Base-by-base conservation (phyloP, 2,329 filamentous ascomycete genomes). In the Pseudocercospora fuligena region DNA sequence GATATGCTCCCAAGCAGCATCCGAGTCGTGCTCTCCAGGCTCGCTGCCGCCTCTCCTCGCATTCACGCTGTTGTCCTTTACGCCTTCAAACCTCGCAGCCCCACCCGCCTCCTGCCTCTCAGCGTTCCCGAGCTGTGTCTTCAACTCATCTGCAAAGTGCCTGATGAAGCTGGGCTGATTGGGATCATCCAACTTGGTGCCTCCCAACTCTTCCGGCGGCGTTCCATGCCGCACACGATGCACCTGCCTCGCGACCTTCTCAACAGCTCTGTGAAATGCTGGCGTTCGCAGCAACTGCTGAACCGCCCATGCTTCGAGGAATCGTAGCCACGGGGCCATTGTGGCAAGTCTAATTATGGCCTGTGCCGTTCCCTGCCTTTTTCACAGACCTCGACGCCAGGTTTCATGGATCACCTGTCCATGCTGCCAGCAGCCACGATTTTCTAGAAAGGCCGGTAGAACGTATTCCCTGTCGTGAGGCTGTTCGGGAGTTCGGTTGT, bases 121-220 rank as follows among this genome's bases (percentile, higher is more conserved):
- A 11, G 70, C 72, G 61, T 63, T 70, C 4, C 76, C 74, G 1
- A 78, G 58, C 67, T 78, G 76, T 19, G 68, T 68, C 60, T 74
- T 75, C 25, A 88, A 71, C 73, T 88, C 86, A 43, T 87, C 83
- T 31, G 80, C 77, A 73, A 86, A 88, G 65, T 86, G 82, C 58
- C 82, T 78, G 11, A 85, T 64, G 60, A 86, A 83, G 0, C 67
- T 76, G 67, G 68, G 71, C 61, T 78, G 77, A 29, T 58, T 74
- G 73, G 70, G 66, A 36, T 69, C 40, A 63, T 85, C 82, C 59
- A 85, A 78, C 27, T 82, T 82, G 33, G 80, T 82, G 40, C 80
- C 81, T 60, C 85, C 80, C 77, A 84, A 80, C 72, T 83, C 84
- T 70, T 79, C 80, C 11, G 77, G 81, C 65, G 86, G 83, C 53